A percentile compares a stretch with the other conserved stretches of the same genome.
Conservation (phyloP, 2,329 filamentous ascomycete species). For the Colletotrichum liaoningense region DNA sequence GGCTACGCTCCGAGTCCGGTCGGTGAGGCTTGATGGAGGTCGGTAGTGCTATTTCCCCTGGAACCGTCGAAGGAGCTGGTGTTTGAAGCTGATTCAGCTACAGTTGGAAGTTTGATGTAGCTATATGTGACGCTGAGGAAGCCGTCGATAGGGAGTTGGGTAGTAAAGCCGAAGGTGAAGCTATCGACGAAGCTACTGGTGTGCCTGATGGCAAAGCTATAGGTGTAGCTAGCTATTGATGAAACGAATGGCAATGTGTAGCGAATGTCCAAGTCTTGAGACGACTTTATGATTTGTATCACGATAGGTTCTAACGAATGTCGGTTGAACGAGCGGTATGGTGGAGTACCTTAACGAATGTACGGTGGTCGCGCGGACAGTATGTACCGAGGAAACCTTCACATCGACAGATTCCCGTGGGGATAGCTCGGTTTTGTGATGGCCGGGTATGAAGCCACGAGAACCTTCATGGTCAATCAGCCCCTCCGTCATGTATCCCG, state of each 20-base stretch:
- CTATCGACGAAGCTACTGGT: neutral
- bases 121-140: too few relatives aligned
- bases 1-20: too few relatives aligned
- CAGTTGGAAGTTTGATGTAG: too few relatives aligned
- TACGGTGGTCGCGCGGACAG: neutral
- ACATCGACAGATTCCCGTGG: neutral
- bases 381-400: neutral
- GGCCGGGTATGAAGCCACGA: neutral
- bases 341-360: slow-evolving; percentile 2
- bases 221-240: neutral
- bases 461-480: slow-evolving; percentile 14
- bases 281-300: neutral
- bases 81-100: too few relatives aligned
- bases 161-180: neutral
- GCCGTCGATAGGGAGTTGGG: too few relatives aligned
- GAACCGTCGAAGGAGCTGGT: too few relatives aligned
- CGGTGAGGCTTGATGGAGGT: too few relatives aligned
- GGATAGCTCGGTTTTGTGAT: neutral
- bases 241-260: neutral
- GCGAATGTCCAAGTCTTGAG: neutral
- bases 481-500: slow-evolving; percentile 3
- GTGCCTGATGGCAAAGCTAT: too few relatives aligned
- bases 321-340: slow-evolving; percentile 5
- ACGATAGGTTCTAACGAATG: neutral
- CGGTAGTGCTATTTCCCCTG: too few relatives aligned